Base-by-base conservation (phyloP, 2,329 filamentous ascomycete species). In the Fonsecaea nubica region DNA sequence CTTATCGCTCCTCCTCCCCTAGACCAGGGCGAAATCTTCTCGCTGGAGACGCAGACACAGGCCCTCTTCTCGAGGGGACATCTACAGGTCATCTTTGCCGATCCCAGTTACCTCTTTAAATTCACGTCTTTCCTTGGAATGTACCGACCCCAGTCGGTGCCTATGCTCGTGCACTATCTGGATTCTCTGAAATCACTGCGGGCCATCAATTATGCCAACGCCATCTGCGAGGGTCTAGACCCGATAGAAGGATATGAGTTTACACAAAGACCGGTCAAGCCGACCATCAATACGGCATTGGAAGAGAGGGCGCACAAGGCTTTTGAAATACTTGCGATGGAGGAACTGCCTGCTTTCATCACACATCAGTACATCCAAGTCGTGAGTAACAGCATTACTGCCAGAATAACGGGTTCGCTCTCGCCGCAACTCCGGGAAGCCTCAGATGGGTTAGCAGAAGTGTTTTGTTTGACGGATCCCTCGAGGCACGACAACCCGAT, bases 401-500 rank as follows among this genome's bases (percentile, higher is more conserved):
- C 86, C 67, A 84, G 89, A 21, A 87, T 93, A 25, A 89, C 87
- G 0, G 89, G 90, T 3, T 90, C 86, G 1, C 76, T 92, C 30
- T 86, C 90, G 1, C 79, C 84, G 1, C 83, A 89, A 71, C 79
- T 92, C 30, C 83, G 85, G 52, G 87, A 90, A 53, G 85, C 89
- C n/a, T 90, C 89, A 0, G 90, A 93, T 75, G 90, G 90, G 0
- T 76, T 93, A 65, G 90, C 90, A 0, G 90, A 93, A 74, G 90
- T 92, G 0, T 93, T 92, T 72, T 93, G 90, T 74, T 76, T 93
- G 62, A 91, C 89, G 0, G 91, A 93, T 75, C 90, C 91, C 8
- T 90, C 89, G 1, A 81, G 90, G 64, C 81, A 84, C 1, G 91
- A 92, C 68, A 92, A 92, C 74, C 91, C 90, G 0, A 91, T 93